A percentile compares a stretch with the other conserved stretches of the same genome.
phyloP scores from a whole-genome alignment of 495 filamentous ascomycete genomes.

The Penicillium manginii region DNA sequence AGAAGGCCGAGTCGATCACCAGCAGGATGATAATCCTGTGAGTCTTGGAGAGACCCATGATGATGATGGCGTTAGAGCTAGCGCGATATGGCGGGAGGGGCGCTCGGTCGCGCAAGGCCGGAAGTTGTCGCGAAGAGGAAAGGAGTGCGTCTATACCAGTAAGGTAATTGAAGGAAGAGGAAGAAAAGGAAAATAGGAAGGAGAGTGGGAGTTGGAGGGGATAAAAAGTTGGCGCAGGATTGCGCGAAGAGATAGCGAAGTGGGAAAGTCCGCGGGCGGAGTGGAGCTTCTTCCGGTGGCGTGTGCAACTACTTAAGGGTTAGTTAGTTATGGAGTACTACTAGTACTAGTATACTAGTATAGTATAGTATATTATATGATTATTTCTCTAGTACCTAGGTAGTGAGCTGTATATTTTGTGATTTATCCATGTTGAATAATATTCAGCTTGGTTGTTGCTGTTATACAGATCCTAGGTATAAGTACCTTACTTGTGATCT shows the following conservation, averaged over 20 bases:
- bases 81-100: constrained; percentile 21
- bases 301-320: no score
- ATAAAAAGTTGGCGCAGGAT: background rate
- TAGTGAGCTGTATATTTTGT: no score
- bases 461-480: no score
- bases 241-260: background rate
- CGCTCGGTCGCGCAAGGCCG: constrained; percentile 33
- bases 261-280: no score
- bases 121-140: background rate
- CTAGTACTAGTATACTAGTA: no score
- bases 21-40: constrained; percentile 91
- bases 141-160: background rate
- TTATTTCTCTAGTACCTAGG: no score
- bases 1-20: constrained; percentile 86
- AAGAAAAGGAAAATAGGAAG: background rate
- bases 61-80: constrained; percentile 49
- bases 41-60: constrained; percentile 91
- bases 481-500: background rate
- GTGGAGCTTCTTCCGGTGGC: background rate
- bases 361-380: no score
- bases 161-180: background rate
- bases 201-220: background rate
- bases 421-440: no score
- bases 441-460: no score
- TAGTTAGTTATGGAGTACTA: no score